These are phyloP conservation scores for Aspergillus funiculosus DNA, from an alignment of 495 filamentous ascomycete species.

Conservation along the genomic window DNA sequence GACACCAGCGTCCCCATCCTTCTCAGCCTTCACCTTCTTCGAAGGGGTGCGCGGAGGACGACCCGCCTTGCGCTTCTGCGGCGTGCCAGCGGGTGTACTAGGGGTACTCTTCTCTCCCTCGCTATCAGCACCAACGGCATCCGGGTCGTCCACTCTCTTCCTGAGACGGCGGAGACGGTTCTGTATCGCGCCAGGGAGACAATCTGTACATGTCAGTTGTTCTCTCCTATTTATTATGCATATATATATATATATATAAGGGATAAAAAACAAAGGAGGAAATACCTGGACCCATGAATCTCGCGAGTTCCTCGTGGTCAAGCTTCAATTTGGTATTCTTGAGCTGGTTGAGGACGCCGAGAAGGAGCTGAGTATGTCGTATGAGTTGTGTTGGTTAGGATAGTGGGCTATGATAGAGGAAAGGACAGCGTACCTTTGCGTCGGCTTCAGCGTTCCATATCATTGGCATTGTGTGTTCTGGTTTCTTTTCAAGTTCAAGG, in stretches of 20 bases:
- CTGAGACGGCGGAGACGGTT: conserved; percentile 10
- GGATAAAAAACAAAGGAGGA: background rate
- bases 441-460: conserved; percentile 8
- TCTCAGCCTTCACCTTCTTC: background rate
- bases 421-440: conserved; percentile 1
- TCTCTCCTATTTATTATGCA: background rate
- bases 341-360: conserved; percentile 11
- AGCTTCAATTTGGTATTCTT: conserved; percentile 9
- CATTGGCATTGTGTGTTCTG: conserved; percentile 7
- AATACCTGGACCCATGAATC: conserved; percentile 12
- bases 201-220: conserved; percentile 6
- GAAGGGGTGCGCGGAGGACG: background rate
- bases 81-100: background rate
- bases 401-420: background rate
- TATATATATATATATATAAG: background rate
- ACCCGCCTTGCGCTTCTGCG: conserved; percentile 2
- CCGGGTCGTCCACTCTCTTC: background rate
- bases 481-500: background rate
- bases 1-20: background rate
- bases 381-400: background rate
- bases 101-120: background rate
- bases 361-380: conserved; percentile 9
- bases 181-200: conserved; percentile 9
- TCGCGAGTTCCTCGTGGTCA: conserved; percentile 3
- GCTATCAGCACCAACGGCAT: background rate